phyloP scores from a whole-genome alignment of 108 stramenopile species.

The Cyclotella kingstonii region DNA sequence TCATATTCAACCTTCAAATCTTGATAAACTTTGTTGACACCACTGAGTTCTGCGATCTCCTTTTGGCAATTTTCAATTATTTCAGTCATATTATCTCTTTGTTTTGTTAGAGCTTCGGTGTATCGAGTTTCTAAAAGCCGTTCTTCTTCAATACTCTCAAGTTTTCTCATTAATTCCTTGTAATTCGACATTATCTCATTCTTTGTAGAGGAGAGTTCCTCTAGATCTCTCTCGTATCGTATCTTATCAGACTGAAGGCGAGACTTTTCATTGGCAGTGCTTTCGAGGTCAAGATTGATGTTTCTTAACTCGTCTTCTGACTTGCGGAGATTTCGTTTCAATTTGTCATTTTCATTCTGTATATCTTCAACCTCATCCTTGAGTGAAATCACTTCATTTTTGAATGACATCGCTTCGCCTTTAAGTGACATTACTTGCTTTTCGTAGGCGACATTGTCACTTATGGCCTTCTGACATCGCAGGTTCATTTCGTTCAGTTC shows the following conservation, averaged over 20 bases:
- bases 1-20: slow-evolving; percentile 6
- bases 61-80: slow-evolving; percentile 40
- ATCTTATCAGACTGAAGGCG: slow-evolving; percentile 5
- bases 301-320: slow-evolving; percentile 5
- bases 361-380: slow-evolving; percentile 36
- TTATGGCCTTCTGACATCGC: slow-evolving; percentile 14
- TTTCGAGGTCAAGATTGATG: slow-evolving; percentile 29
- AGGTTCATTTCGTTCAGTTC: slow-evolving; percentile 23
- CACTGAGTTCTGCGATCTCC: slow-evolving; percentile 37
- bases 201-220: slow-evolving; percentile 13
- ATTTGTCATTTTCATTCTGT: slow-evolving; percentile 31
- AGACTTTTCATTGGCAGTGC: slow-evolving; percentile 8
- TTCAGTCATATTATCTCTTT: slow-evolving; percentile 41
- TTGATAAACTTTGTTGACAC: slow-evolving; percentile 4
- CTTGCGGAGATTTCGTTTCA: not conserved
- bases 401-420: too few species aligned
- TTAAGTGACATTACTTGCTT: slow-evolving; percentile 24
- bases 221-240: slow-evolving; percentile 8
- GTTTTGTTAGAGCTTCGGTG: slow-evolving; percentile 43
- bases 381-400: slow-evolving; percentile 17
- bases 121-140: slow-evolving; percentile 35
- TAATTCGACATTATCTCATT: slow-evolving; percentile 7
- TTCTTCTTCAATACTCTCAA: slow-evolving; percentile 37
- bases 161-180: slow-evolving; percentile 27
- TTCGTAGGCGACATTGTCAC: slow-evolving; percentile 23